A percentile compares a stretch with the other conserved stretches of the same genome.
These are phyloP conservation scores for Ophioceras dolichostomum DNA, from an alignment of 2,329 filamentous ascomycete species.

Conservation along the genomic window DNA sequence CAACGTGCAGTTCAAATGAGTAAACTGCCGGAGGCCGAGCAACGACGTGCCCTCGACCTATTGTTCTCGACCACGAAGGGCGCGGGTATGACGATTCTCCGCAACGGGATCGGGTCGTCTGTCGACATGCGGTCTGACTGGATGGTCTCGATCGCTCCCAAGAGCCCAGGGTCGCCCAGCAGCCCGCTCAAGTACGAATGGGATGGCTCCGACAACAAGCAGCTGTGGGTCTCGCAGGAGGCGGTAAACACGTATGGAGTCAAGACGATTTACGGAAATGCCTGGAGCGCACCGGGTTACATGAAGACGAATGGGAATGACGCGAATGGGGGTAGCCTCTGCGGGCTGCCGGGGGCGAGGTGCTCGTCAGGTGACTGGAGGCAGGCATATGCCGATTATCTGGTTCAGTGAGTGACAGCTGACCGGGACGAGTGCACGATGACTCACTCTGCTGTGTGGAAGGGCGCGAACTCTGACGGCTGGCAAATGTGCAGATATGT, in stretches of 20 bases:
- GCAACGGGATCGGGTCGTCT: constrained; percentile 27
- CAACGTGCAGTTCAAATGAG: constrained; percentile 21
- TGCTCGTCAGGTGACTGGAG: constrained; percentile 19
- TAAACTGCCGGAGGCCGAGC: constrained; percentile 17
- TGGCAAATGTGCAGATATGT: constrained; percentile 5
- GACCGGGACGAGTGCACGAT: no score
- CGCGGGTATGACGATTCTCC: constrained; percentile 23
- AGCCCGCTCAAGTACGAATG: constrained; percentile 16
- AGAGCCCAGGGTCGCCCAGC: constrained; percentile 15
- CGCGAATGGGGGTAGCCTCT: constrained; percentile 21
- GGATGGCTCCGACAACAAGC: constrained; percentile 22
- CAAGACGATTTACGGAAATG: constrained; percentile 21
- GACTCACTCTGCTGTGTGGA: no score
- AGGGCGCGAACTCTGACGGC: no score
- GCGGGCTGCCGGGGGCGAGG: constrained; percentile 19
- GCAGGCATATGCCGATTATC: constrained; percentile 27
- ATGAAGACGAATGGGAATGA: constrained; percentile 28
- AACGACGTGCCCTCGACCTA: constrained; percentile 20
- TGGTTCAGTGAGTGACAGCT: constrained; percentile 17
- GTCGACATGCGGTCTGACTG: constrained; percentile 20
- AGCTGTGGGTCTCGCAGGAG: constrained; percentile 29
- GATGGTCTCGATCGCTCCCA: constrained; percentile 20
- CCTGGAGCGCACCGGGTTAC: constrained; percentile 27
- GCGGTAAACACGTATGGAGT: constrained; percentile 17
- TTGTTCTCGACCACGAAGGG: constrained; percentile 21